A percentile compares a stretch with the other conserved stretches of the same genome.
These are phyloP conservation scores for Talaromyces sp. DNA, from an alignment of 2,329 filamentous ascomycete genomes.

Conservation along the genomic window DNA sequence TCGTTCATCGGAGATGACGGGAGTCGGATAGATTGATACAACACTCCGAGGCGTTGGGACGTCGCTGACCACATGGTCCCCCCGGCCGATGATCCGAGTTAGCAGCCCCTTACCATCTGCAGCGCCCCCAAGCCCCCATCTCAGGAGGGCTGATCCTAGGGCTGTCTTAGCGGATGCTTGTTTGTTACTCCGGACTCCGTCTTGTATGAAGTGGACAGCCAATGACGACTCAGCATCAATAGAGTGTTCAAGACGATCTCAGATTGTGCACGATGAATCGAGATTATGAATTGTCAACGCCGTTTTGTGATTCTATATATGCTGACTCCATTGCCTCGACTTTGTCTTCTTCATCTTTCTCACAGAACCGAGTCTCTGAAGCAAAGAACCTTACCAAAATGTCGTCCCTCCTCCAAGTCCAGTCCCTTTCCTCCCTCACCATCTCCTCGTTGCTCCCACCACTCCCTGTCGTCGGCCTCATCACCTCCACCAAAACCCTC, in stretches of 20 bases:
- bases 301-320: too few species aligned
- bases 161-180: neutral
- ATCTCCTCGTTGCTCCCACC: conserved; percentile 8
- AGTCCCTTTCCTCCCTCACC: conserved; percentile 3
- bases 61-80: neutral
- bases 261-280: neutral
- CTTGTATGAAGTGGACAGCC: neutral
- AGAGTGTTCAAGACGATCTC: neutral
- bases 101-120: neutral
- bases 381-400: neutral
- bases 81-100: neutral
- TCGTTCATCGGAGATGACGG: neutral
- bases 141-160: neutral
- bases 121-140: neutral
- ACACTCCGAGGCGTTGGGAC: neutral
- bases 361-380: neutral
- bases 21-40: neutral
- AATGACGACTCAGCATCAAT: neutral
- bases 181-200: conserved; percentile 3
- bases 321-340: too few species aligned
- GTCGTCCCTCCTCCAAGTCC: neutral
- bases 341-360: too few species aligned
- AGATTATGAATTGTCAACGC: neutral
- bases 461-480: conserved; percentile 6
- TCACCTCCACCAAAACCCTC: conserved; percentile 13